Evolutionary conservation across 257 asterid species (phyloP), one percentile per base, ranked within the genome.

Genomic region (Oldenlandia corymbosa): DNA sequence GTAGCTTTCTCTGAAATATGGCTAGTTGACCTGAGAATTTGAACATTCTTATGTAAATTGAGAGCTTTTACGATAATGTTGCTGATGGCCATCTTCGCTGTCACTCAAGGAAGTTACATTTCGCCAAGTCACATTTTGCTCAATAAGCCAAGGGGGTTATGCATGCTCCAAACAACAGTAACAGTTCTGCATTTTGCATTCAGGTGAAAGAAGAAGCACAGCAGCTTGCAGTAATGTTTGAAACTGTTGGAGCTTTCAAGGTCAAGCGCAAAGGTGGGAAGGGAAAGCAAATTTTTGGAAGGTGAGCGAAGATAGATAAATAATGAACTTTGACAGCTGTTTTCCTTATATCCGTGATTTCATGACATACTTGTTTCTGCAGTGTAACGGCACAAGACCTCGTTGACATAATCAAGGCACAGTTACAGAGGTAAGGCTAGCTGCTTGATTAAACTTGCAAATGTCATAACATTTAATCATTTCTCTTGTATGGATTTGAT

Each of bases 251-350:
- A 68, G 97, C 91, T 68, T 93, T 93, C 80, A 93, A 90, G 84
- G 97, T 93, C 81, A 93, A 92, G 83, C 91, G 99, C 51, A 93
- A 90, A 79, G 96, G 95, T 24, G 99, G 97, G 60, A 84, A 93
- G 75, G 97, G 97, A 61, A 93, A 93, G 71, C 95, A 80, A 75
- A 93, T 93, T 51, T 93, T 93, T 51, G 99, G 97, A 83, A 82
- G 73, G 99, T 82, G 71, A 74, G 79, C 73, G 60, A 37, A 6
- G 52, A 51, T 17, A 10, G 28, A 26, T 13, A 7, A 2, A 31
- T 2, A 2, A 21, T 68, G 28, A 30, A 60, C 28, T 26, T 41
- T 28, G 43, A 11, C 51, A 14, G 16, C 39, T 39, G 47, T 28
- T 41, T 34, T 65, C 46, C 26, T 18, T 42, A 31, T 51, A 11